A percentile compares a stretch with the other conserved stretches of the same genome.
phyloP scores from a whole-genome alignment of 1,284 basidiomycete species.

The Cutaneotrichosporon sp. region DNA sequence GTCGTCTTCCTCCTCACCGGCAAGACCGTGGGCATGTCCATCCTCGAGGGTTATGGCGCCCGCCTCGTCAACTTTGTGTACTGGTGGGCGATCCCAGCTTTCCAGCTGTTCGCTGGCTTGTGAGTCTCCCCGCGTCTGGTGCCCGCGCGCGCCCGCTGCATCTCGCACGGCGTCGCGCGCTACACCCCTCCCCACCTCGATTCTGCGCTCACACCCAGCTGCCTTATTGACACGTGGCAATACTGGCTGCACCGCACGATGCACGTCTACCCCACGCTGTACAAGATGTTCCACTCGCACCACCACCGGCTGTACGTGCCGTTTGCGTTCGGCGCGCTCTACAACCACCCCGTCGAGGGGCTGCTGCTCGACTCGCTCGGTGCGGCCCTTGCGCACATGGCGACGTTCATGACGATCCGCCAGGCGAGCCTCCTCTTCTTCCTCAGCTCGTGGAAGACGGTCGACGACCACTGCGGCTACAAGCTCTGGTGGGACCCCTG shows the following conservation, averaged over 20 bases:
- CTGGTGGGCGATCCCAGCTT: conserved; percentile 88
- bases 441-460: conserved; percentile 87
- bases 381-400: conserved; percentile 71
- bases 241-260: conserved; percentile 92
- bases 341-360: conserved; percentile 97
- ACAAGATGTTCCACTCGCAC: conserved; percentile 88
- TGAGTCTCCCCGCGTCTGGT: conserved; percentile 57
- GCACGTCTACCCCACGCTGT: conserved; percentile 89
- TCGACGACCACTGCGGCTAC: conserved; percentile 98
- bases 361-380: conserved; percentile 87
- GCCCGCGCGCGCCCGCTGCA: neutral
- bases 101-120: conserved; percentile 81
- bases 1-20: conserved; percentile 57
- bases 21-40: conserved; percentile 43
- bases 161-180: too few species aligned
- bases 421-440: conserved; percentile 84
- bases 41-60: conserved; percentile 58
- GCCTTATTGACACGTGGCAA: conserved; percentile 97
- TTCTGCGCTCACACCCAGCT: conserved; percentile 60
- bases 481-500: conserved; percentile 83
- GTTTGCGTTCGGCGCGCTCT: conserved; percentile 94
- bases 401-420: conserved; percentile 72
- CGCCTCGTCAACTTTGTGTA: conserved; percentile 70
- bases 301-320: conserved; percentile 97
- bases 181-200: neutral